Percentiles rank a stretch among this genome's conserved stretches.
Conservation (phyloP, 2,329 filamentous ascomycete species). For the Alternaria metachromatica region DNA sequence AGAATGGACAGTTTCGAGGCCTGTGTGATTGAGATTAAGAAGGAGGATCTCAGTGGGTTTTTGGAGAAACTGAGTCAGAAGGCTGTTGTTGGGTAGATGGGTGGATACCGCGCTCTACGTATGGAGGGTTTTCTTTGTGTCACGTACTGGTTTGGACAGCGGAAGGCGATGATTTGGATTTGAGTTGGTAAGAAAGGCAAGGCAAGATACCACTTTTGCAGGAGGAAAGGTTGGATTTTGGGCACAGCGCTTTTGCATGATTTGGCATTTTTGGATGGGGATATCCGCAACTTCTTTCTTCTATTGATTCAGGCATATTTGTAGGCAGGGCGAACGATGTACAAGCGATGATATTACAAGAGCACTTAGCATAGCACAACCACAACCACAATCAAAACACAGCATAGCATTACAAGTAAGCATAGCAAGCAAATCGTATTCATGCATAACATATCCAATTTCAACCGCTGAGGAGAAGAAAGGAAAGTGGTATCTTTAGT, state of each 20-base stretch:
- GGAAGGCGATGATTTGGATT: not conserved
- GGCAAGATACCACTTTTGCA: conserved; percentile 1
- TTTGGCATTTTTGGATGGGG: not conserved
- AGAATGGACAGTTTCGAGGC: conserved; percentile 97
- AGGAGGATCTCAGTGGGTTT: conserved; percentile 90
- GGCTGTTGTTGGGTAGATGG: conserved; percentile 68
- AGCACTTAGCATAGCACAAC: conserved; percentile 20
- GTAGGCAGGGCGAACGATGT: conserved; percentile 7
- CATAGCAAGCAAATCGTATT: not conserved
- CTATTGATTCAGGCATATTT: conserved; percentile 2
- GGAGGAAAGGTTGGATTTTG: not conserved
- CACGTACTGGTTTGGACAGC: not conserved
- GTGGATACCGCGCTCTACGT: too few species aligned
- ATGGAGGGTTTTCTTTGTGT: not conserved
- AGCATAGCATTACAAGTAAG: not conserved
- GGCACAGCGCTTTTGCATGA: conserved; percentile 3
- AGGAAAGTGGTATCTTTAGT: conserved; percentile 26
- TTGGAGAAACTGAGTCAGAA: conserved; percentile 92
- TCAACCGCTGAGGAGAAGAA: conserved; percentile 1
- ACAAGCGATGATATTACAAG: conserved; percentile 5
- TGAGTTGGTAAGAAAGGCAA: not conserved
- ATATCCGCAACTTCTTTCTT: not conserved
- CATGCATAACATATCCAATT: conserved; percentile 6
- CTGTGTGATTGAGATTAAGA: conserved; percentile 96
- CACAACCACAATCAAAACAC: conserved; percentile 8